Conservation (phyloP, 768 basidiomycete genomes). For the Podaxis sp. region DNA sequence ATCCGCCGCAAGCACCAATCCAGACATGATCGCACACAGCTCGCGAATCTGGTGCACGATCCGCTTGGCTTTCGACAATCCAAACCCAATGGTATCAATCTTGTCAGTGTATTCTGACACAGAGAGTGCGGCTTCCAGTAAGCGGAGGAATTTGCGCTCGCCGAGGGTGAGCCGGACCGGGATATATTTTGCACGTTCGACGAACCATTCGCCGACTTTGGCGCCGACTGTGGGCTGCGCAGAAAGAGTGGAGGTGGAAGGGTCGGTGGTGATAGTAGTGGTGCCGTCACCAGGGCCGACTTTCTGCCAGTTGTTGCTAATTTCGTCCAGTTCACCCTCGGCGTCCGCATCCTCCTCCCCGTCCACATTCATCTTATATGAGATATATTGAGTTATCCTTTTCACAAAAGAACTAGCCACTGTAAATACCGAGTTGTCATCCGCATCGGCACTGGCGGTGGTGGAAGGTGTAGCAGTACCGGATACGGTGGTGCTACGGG, state of each 20-base stretch:
- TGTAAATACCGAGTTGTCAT: constrained; percentile 29
- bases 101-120: constrained; percentile 91
- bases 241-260: constrained; percentile 25
- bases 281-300: constrained; percentile 23
- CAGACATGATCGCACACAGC: constrained; percentile 84
- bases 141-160: constrained; percentile 82
- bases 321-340: constrained; percentile 26
- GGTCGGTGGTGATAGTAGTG: constrained; percentile 20
- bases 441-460: constrained; percentile 6
- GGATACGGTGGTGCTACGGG: background rate
- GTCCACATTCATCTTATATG: constrained; percentile 43
- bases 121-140: constrained; percentile 78
- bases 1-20: constrained; percentile 75
- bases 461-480: constrained; percentile 6
- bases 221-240: constrained; percentile 57
- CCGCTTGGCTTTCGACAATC: constrained; percentile 78
- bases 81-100: constrained; percentile 77
- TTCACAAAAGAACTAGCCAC: constrained; percentile 12
- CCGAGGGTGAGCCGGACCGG: constrained; percentile 69
- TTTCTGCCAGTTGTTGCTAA: constrained; percentile 42
- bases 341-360: constrained; percentile 21
- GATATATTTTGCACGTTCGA: constrained; percentile 77
- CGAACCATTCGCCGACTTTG: constrained; percentile 79
- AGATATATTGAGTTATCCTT: constrained; percentile 13
- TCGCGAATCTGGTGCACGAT: constrained; percentile 86